Evolutionary conservation across 2,329 filamentous ascomycete genomes (phyloP).

Genomic region (Cordyceps farinosa): DNA sequence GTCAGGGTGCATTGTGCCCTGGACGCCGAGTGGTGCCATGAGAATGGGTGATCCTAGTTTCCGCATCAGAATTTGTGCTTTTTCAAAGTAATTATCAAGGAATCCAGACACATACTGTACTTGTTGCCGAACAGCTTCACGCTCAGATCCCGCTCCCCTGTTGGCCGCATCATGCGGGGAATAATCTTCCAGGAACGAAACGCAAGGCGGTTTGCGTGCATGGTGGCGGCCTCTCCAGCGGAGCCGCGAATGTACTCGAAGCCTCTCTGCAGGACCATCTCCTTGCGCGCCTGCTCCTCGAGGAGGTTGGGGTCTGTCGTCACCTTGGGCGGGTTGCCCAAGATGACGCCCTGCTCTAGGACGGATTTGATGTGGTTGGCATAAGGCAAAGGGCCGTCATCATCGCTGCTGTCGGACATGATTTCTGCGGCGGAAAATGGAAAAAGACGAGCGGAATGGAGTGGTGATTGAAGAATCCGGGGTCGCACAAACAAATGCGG

Average conservation of each 20-base stretch:
- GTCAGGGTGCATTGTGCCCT: conserved; percentile 63
- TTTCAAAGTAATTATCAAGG: background rate
- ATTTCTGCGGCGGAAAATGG: background rate
- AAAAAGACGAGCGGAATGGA: background rate
- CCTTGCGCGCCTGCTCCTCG: conserved; percentile 50
- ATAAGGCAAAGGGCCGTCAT: conserved; percentile 30
- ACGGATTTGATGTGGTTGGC: conserved; percentile 45
- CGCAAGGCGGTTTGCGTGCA: conserved; percentile 56
- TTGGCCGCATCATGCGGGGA: conserved; percentile 48
- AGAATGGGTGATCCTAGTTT: conserved; percentile 48
- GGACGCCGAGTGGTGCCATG: conserved; percentile 67
- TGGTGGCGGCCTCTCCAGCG: conserved; percentile 58
- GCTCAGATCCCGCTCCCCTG: conserved; percentile 43
- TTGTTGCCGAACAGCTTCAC: conserved; percentile 50
- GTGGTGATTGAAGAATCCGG: background rate
- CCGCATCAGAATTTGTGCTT: background rate
- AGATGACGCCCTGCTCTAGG: conserved; percentile 50
- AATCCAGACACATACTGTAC: conserved; percentile 33
- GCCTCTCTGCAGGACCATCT: conserved; percentile 40
- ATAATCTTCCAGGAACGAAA: conserved; percentile 52
- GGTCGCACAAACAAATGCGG: background rate
- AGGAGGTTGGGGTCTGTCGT: conserved; percentile 58
- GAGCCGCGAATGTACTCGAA: conserved; percentile 62
- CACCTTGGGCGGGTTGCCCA: conserved; percentile 45
- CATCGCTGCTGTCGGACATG: conserved; percentile 22